Conservation (phyloP, 1,284 basidiomycete genomes). For the Vanrija pseudolonga region DNA sequence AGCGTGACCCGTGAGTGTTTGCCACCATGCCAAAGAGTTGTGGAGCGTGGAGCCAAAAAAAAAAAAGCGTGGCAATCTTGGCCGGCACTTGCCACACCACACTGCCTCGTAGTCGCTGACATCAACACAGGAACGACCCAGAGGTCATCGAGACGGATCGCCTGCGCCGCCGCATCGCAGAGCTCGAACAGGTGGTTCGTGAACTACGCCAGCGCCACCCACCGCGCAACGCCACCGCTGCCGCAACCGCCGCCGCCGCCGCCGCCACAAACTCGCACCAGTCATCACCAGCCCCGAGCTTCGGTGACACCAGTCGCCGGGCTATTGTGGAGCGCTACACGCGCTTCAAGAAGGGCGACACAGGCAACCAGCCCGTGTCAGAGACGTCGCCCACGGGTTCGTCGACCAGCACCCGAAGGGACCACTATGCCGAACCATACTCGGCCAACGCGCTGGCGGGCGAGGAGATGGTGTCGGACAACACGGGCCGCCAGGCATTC, state of each 20-base stretch:
- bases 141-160: conserved; percentile 75
- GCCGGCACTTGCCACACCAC: neutral
- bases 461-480: conserved; percentile 42
- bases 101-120: neutral
- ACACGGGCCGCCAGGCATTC: conserved; percentile 35
- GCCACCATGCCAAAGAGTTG: neutral
- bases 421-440: conserved; percentile 33
- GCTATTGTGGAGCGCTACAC: conserved; percentile 46
- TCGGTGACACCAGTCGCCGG: conserved; percentile 35
- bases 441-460: conserved; percentile 33
- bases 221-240: conserved; percentile 4
- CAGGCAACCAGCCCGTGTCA: conserved; percentile 5
- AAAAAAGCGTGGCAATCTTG: neutral
- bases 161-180: conserved; percentile 76
- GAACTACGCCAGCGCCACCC: conserved; percentile 54
- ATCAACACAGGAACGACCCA: conserved; percentile 65
- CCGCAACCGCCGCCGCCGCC: neutral
- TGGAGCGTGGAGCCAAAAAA: neutral
- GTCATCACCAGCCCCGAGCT: neutral
- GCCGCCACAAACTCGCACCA: neutral
- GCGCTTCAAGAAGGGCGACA: conserved; percentile 45
- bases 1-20: conserved; percentile 63
- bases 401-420: conserved; percentile 1
- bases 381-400: conserved; percentile 9
- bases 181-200: conserved; percentile 80